phyloP scores from a whole-genome alignment of 192 early-diverging fungal species.

The Diversispora epigaea region DNA sequence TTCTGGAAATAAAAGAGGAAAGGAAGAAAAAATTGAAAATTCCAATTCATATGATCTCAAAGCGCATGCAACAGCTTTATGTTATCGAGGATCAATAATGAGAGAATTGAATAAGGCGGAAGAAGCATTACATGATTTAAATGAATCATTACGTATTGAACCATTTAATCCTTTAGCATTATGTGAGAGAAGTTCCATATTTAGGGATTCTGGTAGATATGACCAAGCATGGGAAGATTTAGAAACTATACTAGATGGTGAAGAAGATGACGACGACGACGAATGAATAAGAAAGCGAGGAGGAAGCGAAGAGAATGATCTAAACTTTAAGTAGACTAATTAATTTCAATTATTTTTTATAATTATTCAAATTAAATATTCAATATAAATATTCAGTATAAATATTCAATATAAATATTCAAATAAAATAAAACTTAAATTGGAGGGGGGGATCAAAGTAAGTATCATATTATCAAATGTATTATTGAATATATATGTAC shows the following conservation, averaged over 20 bases:
- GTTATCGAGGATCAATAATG: conserved; percentile 10
- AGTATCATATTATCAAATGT: no score
- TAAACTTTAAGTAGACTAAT: no score
- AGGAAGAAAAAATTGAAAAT: neutral
- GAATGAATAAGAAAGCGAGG: no score
- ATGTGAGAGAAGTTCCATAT: conserved; percentile 17
- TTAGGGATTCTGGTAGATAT: neutral
- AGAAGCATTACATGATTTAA: conserved; percentile 20
- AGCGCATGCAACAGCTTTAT: neutral
- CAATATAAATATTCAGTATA: no score
- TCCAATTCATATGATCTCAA: neutral
- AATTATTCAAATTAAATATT: no score
- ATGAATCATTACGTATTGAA: neutral
- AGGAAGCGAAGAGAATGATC: no score
- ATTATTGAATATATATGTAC: no score
- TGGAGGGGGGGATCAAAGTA: no score
- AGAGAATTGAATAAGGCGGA: neutral
- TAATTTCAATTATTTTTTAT: no score
- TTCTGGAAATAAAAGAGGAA: neutral
- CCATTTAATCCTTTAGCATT: conserved; percentile 15
- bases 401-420: no score
- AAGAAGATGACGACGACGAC: neutral
- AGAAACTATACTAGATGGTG: neutral
- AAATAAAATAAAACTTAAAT: no score
- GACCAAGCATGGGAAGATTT: conserved; percentile 6